Base-by-base conservation (phyloP, 768 basidiomycete genomes). In the Obba rivulosa region DNA sequence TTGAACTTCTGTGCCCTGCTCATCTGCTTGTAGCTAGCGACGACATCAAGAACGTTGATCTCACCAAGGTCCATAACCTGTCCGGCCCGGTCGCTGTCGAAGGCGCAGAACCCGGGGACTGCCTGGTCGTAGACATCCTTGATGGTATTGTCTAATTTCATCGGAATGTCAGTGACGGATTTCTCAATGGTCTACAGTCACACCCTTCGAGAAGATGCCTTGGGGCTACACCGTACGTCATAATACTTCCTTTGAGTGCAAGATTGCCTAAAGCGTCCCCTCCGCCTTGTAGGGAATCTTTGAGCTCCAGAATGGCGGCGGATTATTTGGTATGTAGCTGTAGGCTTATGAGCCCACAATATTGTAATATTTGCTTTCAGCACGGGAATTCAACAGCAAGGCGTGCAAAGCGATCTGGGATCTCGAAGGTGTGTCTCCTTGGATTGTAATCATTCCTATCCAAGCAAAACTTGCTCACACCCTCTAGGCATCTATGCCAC, bases 351-450 rank as follows among this genome's bases (percentile, higher is more conserved):
- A 5, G 13, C 40, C 16, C 31, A 11, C 11, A 43, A n/a, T 28
- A 3, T 28, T 25, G 5, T 28, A 3, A 37, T n/a, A n/a, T 25
- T 17, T 31, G 8, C 36, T 34, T 37, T 21, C 34, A 82, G 81
- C 82, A 3, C 70, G 69, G 16, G 83, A 87, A 61, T 86, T 86
- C 64, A 67, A 84, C 36, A 84, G 81, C 58, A 77, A 69, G 57
- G 86, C 86, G 1, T 76, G 78, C 46, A 90, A 90, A 59, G 85
- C 87, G 4, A 85, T 90, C 49, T 90, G 87, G 87, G 87, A 87
- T 62, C 75, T 89, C 52, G 71, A 86, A 52, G 82, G 81, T 76
- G 55, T 45, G 56, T 42, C 28, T 24, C 24, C 36, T 8, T 1
- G n/a, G n/a, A n/a, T n/a, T n/a, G n/a, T n/a, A n/a, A n/a, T n/a